Base-by-base conservation (phyloP, 768 basidiomycete genomes). In the Phanerochaete carnosa region DNA sequence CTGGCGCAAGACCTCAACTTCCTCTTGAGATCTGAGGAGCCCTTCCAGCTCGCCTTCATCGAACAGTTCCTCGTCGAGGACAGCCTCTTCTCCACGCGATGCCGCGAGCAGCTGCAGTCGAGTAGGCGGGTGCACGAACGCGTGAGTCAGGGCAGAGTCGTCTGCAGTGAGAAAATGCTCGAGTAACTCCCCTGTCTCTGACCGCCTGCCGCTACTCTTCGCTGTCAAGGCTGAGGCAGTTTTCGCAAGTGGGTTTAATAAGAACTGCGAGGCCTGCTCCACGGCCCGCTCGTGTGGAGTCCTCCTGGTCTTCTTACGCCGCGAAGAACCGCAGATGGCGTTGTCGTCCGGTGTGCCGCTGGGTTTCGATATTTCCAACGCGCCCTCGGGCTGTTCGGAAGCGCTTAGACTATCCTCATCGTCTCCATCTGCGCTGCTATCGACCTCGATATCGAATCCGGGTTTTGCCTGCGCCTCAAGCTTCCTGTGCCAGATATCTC, bases 1-100 rank as follows among this genome's bases (percentile, higher is more conserved):
- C 29, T 68, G 66, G 45, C 69, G 68, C 61, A 89, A 69, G 1
- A 75, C 72, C 54, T 75, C 73, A 16, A 76, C 76, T 69, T 92
- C 87, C 23, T 76, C 79, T 32, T 82, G 76, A 49, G 66, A 74
- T 58, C 91, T 74, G 23, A 90, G 64, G 29, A 90, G 56, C 22
- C 75, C 79, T 57, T 91, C 89, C 28, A 89, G 70, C 70, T 93
- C 91, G 2, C 84, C 87, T 30, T 83, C 79, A 2, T 73, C 80
- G 61, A 93, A 90, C 25, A 93, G 74, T 60, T 92, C 91, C 8
- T 90, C 86, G 61, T 94, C 91, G 1, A 66, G 62, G 22, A 93
- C 83, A 23, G 79, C 73, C 25, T 75, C 75, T 35, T 72, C 76
- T 35, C 85, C 86, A 47, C 89, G 87, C 49, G 77, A 75, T 12